Conservation (phyloP, 495 filamentous ascomycete species). For the Penicillium parvum region DNA sequence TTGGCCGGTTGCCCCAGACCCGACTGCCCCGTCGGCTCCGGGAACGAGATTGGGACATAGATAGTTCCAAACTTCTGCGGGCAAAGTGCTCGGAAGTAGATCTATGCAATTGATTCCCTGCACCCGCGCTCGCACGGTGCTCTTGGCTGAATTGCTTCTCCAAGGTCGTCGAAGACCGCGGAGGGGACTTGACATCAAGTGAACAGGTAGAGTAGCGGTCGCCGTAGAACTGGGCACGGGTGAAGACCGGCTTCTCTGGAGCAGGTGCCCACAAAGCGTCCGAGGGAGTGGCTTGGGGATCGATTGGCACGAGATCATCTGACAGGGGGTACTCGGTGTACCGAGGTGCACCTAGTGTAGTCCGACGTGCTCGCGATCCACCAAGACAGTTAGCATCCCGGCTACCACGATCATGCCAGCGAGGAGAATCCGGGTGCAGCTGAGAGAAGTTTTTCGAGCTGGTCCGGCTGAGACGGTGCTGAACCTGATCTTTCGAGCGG, state of each 20-base stretch:
- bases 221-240: conserved; percentile 8
- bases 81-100: conserved; percentile 14
- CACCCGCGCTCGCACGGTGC: not conserved
- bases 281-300: too few relatives aligned
- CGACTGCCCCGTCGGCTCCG: conserved; percentile 13
- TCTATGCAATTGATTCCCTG: conserved; percentile 1
- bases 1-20: conserved; percentile 15
- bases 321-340: conserved; percentile 21
- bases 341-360: conserved; percentile 25
- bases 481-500: conserved; percentile 3
- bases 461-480: conserved; percentile 20
- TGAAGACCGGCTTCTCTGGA: conserved; percentile 2
- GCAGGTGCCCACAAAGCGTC: too few relatives aligned
- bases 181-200: conserved; percentile 1
- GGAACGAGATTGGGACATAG: conserved; percentile 13
- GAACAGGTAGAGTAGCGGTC: conserved; percentile 10
- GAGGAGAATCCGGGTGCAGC: conserved; percentile 9
- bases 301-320: too few relatives aligned
- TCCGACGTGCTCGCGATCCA: conserved; percentile 15
- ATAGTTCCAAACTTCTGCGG: not conserved
- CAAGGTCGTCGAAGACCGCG: conserved; percentile 3
- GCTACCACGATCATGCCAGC: conserved; percentile 22
- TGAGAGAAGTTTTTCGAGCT: conserved; percentile 13
- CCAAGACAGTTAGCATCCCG: conserved; percentile 1
- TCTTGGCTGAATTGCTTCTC: conserved; percentile 6